Evolutionary conservation across 129 eudicot genomes (phyloP).

Genomic region (Escallonia herrerae): DNA sequence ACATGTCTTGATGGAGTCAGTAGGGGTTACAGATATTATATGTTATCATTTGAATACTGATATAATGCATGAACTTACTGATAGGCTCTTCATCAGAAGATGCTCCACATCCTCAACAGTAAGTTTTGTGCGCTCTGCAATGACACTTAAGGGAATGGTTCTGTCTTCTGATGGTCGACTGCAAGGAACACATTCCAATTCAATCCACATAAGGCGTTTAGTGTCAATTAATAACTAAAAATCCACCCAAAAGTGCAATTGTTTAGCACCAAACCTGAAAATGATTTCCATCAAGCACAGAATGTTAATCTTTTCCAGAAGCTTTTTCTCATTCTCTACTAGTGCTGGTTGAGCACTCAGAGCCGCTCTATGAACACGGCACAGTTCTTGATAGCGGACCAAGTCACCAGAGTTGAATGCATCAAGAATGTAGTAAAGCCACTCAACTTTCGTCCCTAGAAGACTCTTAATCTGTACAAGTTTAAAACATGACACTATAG

Average conservation of each 20-base stretch:
- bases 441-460: constrained; percentile 80
- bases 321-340: constrained; percentile 81
- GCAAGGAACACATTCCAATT: constrained; percentile 23
- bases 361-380: constrained; percentile 71
- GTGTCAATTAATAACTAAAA: neutral
- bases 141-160: constrained; percentile 72
- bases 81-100: constrained; percentile 96
- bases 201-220: neutral
- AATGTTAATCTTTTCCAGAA: constrained; percentile 87
- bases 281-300: constrained; percentile 95
- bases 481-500: constrained; percentile 1
- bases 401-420: constrained; percentile 89
- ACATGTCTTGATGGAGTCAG: no score
- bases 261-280: constrained; percentile 47
- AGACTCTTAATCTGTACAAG: constrained; percentile 59
- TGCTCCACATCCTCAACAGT: constrained; percentile 83
- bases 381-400: constrained; percentile 80
- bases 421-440: constrained; percentile 93
- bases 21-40: no score
- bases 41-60: neutral
- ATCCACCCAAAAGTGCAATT: constrained; percentile 1
- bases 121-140: constrained; percentile 84
- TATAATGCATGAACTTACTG: constrained; percentile 42
- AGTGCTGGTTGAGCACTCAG: constrained; percentile 81
- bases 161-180: constrained; percentile 94